Percentiles rank a stretch among this genome's conserved stretches.
These are phyloP conservation scores for Diplotaxis tenuifolia DNA, from an alignment of 345 rosid species.

Conservation along the genomic window DNA sequence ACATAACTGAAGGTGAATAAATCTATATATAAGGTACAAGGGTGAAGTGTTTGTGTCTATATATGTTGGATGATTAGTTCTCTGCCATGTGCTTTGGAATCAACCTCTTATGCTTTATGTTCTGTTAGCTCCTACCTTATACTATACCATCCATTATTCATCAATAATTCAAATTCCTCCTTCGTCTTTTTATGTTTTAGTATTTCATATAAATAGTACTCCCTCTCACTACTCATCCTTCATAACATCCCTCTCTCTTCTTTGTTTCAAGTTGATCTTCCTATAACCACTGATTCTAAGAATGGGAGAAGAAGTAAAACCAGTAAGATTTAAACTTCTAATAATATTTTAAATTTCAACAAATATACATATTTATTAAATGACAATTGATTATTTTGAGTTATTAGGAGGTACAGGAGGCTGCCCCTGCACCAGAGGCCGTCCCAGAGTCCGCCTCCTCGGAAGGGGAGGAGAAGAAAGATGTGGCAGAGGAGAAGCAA, in stretches of 20 bases:
- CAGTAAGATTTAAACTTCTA: slow-evolving; percentile 40
- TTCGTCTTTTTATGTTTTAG: slow-evolving; percentile 9
- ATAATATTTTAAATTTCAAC: neutral
- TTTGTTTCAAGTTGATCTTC: neutral
- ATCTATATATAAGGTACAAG: slow-evolving; percentile 8
- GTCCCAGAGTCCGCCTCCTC: slow-evolving; percentile 27
- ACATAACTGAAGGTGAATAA: slow-evolving; percentile 1
- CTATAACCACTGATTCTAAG: neutral
- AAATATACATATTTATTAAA: neutral
- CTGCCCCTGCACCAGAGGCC: slow-evolving; percentile 30
- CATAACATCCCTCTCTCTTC: slow-evolving; percentile 5
- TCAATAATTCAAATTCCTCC: slow-evolving; percentile 12
- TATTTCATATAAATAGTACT: slow-evolving; percentile 24
- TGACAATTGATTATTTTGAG: neutral
- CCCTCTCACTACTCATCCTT: slow-evolving; percentile 14
- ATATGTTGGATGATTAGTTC: slow-evolving; percentile 33
- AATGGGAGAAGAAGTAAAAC: slow-evolving; percentile 82
- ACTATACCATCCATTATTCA: slow-evolving; percentile 31
- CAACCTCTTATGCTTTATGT: slow-evolving; percentile 42
- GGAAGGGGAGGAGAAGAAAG: slow-evolving; percentile 39
- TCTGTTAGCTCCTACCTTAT: slow-evolving; percentile 43
- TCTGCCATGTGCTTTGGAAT: slow-evolving; percentile 59
- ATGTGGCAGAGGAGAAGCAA: slow-evolving; percentile 41
- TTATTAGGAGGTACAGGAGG: slow-evolving; percentile 49
- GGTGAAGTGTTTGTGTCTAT: slow-evolving; percentile 12